Conservation (phyloP, 1,139 yeast species). For the Eremothecium coryli region DNA sequence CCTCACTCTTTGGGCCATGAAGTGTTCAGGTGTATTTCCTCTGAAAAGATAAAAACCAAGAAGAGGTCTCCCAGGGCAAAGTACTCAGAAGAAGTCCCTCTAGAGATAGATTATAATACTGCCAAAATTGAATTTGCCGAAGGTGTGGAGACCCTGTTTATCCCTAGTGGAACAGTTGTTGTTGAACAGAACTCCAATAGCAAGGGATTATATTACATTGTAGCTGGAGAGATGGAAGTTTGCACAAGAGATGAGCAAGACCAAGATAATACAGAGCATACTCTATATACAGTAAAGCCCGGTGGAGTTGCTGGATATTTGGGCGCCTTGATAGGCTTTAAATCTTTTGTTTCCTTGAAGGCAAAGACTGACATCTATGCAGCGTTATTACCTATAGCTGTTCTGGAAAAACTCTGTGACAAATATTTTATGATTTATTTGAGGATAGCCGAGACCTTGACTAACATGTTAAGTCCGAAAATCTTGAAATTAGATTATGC, state of each 20-base stretch:
- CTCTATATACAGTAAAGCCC: conserved; percentile 50
- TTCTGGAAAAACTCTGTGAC: conserved; percentile 61
- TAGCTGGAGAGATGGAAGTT: conserved; percentile 68
- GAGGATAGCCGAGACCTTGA: conserved; percentile 65
- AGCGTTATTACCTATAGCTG: conserved; percentile 59
- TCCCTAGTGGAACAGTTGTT: conserved; percentile 46
- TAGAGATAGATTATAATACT: conserved; percentile 36
- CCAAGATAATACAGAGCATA: conserved; percentile 30
- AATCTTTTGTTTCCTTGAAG: conserved; percentile 63
- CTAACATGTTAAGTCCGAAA: conserved; percentile 55
- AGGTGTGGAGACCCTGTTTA: conserved; percentile 47
- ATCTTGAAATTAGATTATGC: conserved; percentile 79
- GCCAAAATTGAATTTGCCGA: conserved; percentile 61
- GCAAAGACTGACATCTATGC: conserved; percentile 54
- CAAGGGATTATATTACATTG: conserved; percentile 69
- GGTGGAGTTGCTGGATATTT: conserved; percentile 89
- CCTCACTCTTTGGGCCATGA: not conserved
- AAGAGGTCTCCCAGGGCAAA: conserved; percentile 12
- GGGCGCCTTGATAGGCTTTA: conserved; percentile 69
- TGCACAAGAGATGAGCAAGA: conserved; percentile 30
- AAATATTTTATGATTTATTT: conserved; percentile 66
- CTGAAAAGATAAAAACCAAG: conserved; percentile 13
- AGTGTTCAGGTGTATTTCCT: conserved; percentile 9
- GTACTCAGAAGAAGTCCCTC: conserved; percentile 21
- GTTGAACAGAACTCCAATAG: conserved; percentile 57